Evolutionary conservation across 2,329 filamentous ascomycete species (phyloP).

Genomic region (Trichophyton simii): DNA sequence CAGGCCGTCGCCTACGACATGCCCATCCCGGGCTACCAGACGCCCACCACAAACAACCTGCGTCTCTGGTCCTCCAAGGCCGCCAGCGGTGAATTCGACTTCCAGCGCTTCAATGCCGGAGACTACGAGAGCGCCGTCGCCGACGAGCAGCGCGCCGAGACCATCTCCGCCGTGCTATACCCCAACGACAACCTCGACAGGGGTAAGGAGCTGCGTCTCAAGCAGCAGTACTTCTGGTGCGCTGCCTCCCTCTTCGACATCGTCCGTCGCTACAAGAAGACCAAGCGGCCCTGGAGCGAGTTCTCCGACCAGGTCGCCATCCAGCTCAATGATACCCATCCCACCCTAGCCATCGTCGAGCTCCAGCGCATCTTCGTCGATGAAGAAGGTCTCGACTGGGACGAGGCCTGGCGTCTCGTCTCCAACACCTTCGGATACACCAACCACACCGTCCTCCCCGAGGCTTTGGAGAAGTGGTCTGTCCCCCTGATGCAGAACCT

Average conservation of each 20-base stretch:
- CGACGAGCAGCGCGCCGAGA: conserved; percentile 98
- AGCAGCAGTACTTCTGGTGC: conserved; percentile 99
- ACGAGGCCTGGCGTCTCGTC: conserved; percentile 77
- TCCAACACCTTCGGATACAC: conserved; percentile 81
- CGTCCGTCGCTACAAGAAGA: conserved; percentile 95
- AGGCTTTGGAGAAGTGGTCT: conserved; percentile 97
- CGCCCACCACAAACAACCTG: conserved; percentile 86
- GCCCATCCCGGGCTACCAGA: conserved; percentile 78
- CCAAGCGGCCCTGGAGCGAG: conserved; percentile 76
- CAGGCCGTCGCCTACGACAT: conserved; percentile 90
- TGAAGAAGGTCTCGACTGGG: conserved; percentile 82
- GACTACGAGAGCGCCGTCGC: conserved; percentile 96
- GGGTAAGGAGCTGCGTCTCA: conserved; percentile 91
- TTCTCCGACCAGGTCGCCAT: conserved; percentile 94
- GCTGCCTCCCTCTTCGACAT: conserved; percentile 94
- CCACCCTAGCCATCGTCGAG: conserved; percentile 90
- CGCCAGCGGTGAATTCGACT: conserved; percentile 93
- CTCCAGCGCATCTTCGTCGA: conserved; percentile 86
- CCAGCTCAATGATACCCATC: conserved; percentile 95
- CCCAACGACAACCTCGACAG: conserved; percentile 95
- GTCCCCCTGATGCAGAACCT: conserved; percentile 85
- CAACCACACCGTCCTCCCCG: conserved; percentile 94
- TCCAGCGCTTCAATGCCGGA: conserved; percentile 97
- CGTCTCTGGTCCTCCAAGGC: conserved; percentile 97
- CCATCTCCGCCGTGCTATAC: conserved; percentile 92